Conservation (phyloP, 345 rosid genomes). For the Fremontodendron californicum region DNA sequence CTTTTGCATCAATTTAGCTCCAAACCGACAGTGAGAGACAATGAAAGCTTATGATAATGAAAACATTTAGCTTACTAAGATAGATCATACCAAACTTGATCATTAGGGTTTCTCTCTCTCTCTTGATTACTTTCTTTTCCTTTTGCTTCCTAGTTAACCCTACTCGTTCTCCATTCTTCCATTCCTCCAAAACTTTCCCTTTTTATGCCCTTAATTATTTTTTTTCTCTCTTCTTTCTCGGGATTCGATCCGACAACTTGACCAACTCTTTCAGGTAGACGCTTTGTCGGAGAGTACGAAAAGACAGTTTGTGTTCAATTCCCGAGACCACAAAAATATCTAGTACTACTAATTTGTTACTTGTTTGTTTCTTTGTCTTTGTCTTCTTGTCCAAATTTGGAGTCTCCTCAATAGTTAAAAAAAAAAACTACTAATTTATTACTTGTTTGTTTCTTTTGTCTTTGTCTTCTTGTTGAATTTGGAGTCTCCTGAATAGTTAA, state of each 20-base stretch:
- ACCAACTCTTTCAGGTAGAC: not conserved
- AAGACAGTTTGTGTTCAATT: constrained; percentile 25
- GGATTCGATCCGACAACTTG: constrained; percentile 47
- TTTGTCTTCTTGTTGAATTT: constrained; percentile 8
- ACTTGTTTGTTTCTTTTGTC: constrained; percentile 9
- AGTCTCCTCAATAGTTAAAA: constrained; percentile 14
- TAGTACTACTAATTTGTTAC: not conserved
- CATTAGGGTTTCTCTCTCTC: constrained; percentile 35
- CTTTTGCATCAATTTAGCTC: constrained; percentile 57
- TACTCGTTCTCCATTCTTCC: constrained; percentile 27
- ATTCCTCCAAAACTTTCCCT: constrained; percentile 25
- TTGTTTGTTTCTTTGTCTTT: constrained; percentile 11
- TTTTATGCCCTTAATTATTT: not conserved
- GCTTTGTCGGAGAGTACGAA: not conserved
- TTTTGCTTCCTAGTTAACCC: constrained; percentile 35
- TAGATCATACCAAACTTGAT: constrained; percentile 16
- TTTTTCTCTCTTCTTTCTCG: constrained; percentile 17
- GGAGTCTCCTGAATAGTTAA: constrained; percentile 13
- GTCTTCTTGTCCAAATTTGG: constrained; percentile 7
- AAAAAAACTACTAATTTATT: not conserved
- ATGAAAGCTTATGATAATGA: constrained; percentile 36
- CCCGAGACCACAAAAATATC: constrained; percentile 25
- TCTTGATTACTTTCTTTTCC: not conserved
- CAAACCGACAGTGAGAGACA: constrained; percentile 37
- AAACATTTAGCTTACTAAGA: constrained; percentile 15